These are phyloP conservation scores for Lathyrus oleraceus DNA, from an alignment of 306 rosid species.

Conservation along the genomic window DNA sequence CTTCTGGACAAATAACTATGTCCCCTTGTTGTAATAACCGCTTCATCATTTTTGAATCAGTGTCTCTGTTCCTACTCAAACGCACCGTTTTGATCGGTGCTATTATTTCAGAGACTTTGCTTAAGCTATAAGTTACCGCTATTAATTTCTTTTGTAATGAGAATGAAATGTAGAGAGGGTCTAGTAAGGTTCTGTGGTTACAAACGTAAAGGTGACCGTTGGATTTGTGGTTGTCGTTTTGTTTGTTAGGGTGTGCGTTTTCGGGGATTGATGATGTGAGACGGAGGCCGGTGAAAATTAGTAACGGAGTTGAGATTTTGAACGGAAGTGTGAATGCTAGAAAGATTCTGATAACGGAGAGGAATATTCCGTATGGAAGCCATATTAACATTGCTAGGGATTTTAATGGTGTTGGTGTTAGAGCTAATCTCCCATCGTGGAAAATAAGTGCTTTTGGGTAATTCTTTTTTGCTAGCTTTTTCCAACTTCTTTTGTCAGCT, in stretches of 20 bases:
- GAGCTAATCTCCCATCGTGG: constrained; percentile 81
- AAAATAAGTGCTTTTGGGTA: constrained; percentile 60
- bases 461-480: constrained; percentile 47
- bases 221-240: neutral
- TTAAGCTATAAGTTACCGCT: constrained; percentile 80
- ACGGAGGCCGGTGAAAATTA: constrained; percentile 43
- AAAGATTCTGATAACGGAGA: constrained; percentile 45
- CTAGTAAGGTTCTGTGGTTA: constrained; percentile 73
- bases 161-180: constrained; percentile 64
- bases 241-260: neutral
- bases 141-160: constrained; percentile 41
- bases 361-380: constrained; percentile 54
- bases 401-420: constrained; percentile 49
- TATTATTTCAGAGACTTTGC: constrained; percentile 66
- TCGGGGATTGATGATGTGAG: constrained; percentile 41
- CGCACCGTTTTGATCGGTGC: constrained; percentile 82
- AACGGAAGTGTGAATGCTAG: constrained; percentile 48
- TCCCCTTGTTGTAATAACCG: constrained; percentile 53
- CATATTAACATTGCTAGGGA: constrained; percentile 56
- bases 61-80: constrained; percentile 52
- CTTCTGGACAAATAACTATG: constrained; percentile 78
- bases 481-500: constrained; percentile 67
- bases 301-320: constrained; percentile 46
- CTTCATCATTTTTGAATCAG: constrained; percentile 54
- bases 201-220: constrained; percentile 63